Evolutionary conservation across 768 basidiomycete species (phyloP).

Genomic region (Rhodotorula taiwanensis): DNA sequence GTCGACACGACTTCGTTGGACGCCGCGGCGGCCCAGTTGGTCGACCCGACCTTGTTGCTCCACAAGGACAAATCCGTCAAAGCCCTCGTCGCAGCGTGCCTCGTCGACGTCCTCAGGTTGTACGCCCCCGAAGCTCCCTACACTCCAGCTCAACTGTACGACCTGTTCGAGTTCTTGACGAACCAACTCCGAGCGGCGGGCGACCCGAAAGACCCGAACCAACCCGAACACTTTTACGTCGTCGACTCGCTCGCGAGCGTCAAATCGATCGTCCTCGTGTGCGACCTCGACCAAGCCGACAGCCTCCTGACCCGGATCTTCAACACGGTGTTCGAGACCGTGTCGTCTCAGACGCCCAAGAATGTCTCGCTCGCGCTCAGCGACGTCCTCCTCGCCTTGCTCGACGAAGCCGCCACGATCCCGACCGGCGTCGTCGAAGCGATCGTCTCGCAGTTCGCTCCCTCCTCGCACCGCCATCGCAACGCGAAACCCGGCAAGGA

Average conservation of each 20-base stretch:
- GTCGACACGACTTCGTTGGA: constrained; percentile 69
- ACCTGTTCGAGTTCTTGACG: constrained; percentile 96
- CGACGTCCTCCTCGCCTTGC: constrained; percentile 81
- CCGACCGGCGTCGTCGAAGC: constrained; percentile 71
- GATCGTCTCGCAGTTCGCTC: constrained; percentile 76
- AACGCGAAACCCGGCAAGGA: too few species aligned
- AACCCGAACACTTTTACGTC: constrained; percentile 88
- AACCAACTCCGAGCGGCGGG: constrained; percentile 56
- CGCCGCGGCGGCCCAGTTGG: constrained; percentile 67
- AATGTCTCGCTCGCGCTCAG: constrained; percentile 77
- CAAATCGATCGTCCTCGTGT: constrained; percentile 87
- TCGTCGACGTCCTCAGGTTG: constrained; percentile 84
- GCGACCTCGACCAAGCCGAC: constrained; percentile 75
- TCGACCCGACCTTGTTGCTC: constrained; percentile 68
- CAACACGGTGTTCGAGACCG: constrained; percentile 69
- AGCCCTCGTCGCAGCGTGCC: constrained; percentile 85
- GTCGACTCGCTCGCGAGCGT: constrained; percentile 87
- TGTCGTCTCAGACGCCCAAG: constrained; percentile 60
- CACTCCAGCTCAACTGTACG: constrained; percentile 70
- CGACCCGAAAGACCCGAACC: constrained; percentile 57
- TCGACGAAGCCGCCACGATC: constrained; percentile 77
- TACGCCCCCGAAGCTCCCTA: constrained; percentile 98
- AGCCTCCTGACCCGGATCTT: constrained; percentile 78
- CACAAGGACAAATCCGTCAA: constrained; percentile 96
- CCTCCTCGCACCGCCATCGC: constrained; percentile 45